Percentiles rank a stretch among this genome's conserved stretches.
These are phyloP conservation scores for Boletus rubroflammeus DNA, from an alignment of 768 basidiomycete species.

Conservation along the genomic window DNA sequence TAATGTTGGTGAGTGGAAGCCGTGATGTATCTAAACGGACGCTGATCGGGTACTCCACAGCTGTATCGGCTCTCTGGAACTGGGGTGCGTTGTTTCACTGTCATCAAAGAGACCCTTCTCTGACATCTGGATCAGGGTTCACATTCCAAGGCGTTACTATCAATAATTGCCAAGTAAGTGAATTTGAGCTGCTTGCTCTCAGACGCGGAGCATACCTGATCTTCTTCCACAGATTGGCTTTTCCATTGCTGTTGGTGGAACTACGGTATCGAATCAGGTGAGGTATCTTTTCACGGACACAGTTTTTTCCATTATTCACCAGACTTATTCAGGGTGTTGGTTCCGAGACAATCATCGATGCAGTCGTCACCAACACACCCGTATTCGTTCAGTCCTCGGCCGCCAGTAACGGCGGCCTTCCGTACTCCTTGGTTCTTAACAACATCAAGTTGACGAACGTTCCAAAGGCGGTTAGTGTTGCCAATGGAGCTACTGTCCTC, in stretches of 20 bases:
- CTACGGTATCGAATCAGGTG: constrained; percentile 32
- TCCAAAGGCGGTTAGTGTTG: constrained; percentile 31
- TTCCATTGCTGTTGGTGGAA: constrained; percentile 42
- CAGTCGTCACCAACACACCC: constrained; percentile 42
- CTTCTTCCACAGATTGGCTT: constrained; percentile 38
- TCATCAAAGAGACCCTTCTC: background rate
- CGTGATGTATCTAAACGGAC: background rate
- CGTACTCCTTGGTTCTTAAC: constrained; percentile 35
- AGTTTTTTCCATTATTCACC: background rate
- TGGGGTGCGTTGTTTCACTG: constrained; percentile 33
- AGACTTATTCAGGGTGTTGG: constrained; percentile 35
- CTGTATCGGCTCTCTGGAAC: constrained; percentile 35
- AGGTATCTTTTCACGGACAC: background rate
- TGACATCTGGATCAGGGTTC: constrained; percentile 35
- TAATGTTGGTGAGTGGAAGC: constrained; percentile 29
- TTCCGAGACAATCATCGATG: constrained; percentile 44
- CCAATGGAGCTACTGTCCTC: constrained; percentile 32
- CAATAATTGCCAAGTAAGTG: constrained; percentile 33
- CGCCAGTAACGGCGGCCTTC: constrained; percentile 25
- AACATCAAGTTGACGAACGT: constrained; percentile 36
- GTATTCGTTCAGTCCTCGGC: constrained; percentile 40
- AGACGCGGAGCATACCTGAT: background rate
- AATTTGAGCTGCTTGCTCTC: too few relatives aligned
- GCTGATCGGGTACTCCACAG: constrained; percentile 11
- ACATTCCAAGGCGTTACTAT: constrained; percentile 52